Evolutionary conservation across 1,284 basidiomycete species (phyloP).

Genomic region (Amylostereum chailletii): DNA sequence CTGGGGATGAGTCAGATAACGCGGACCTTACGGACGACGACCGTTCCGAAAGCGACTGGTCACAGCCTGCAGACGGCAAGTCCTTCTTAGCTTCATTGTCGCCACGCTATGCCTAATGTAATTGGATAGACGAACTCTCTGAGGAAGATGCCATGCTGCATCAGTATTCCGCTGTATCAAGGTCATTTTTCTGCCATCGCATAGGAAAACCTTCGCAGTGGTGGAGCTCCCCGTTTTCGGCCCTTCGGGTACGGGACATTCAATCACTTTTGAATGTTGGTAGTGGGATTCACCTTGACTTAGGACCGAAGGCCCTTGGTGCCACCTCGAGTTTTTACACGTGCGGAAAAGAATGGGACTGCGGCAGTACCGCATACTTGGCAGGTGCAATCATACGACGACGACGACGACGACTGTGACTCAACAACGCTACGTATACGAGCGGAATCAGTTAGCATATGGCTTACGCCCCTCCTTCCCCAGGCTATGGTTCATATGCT

Average conservation of each 20-base stretch:
- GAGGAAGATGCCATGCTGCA: neutral
- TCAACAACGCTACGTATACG: conserved; percentile 5
- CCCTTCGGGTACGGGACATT: no score
- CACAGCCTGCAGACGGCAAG: conserved; percentile 25
- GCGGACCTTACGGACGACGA: conserved; percentile 50
- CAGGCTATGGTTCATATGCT: conserved; percentile 7
- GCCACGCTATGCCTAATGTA: neutral
- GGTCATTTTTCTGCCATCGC: no score
- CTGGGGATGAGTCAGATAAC: conserved; percentile 72
- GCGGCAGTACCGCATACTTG: no score
- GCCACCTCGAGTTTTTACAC: no score
- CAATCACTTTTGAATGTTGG: no score
- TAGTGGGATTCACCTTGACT: no score
- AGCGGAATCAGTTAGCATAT: conserved; percentile 4
- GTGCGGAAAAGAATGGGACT: no score
- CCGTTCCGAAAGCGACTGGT: conserved; percentile 48
- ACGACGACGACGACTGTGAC: neutral
- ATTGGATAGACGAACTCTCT: neutral
- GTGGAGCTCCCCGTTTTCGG: neutral
- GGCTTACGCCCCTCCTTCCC: conserved; percentile 12
- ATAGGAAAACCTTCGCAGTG: neutral
- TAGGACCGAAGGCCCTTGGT: no score
- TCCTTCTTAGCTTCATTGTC: neutral
- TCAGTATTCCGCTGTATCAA: neutral
- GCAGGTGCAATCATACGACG: no score